Percentiles rank a stretch among this genome's conserved stretches.
Evolutionary conservation across 2,329 filamentous ascomycete species (phyloP).

Genomic region (Rugonectria rugulosa): DNA sequence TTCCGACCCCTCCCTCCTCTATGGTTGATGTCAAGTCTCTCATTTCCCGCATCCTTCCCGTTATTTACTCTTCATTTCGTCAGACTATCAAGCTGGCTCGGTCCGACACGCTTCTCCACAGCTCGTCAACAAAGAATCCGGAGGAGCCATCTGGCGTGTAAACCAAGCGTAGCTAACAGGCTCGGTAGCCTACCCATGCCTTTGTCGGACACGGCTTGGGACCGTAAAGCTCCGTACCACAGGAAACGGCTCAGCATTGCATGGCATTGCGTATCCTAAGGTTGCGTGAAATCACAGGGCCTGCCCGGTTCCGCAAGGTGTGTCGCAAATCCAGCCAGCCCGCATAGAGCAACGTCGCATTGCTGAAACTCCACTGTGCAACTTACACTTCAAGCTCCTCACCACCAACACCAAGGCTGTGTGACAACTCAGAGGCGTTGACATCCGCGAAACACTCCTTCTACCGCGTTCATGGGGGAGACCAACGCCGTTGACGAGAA

Average conservation of each 20-base stretch:
- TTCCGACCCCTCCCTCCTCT: conserved; percentile 1
- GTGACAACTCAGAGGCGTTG: neutral
- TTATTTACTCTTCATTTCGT: conserved; percentile 14
- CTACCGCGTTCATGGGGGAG: conserved; percentile 18
- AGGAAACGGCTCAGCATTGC: conserved; percentile 21
- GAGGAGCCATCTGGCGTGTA: conserved; percentile 14
- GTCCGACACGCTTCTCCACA: conserved; percentile 25
- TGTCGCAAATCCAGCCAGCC: conserved; percentile 25
- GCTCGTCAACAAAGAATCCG: conserved; percentile 25
- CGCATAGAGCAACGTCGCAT: conserved; percentile 27
- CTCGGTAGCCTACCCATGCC: no score
- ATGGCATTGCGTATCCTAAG: conserved; percentile 9
- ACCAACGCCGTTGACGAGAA: conserved; percentile 23
- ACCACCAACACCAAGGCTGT: conserved; percentile 18
- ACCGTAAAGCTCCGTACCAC: conserved; percentile 33
- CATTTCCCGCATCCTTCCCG: conserved; percentile 17
- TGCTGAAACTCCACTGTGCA: conserved; percentile 30
- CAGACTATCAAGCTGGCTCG: conserved; percentile 15
- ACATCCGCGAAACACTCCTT: neutral
- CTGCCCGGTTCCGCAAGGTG: conserved; percentile 31
- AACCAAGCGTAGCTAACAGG: neutral
- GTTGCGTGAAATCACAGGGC: neutral
- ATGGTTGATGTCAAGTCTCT: neutral
- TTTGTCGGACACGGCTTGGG: conserved; percentile 9
- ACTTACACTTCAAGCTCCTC: conserved; percentile 25